Base-by-base conservation (phyloP, 768 basidiomycete genomes). In the Exidia glandulosa region DNA sequence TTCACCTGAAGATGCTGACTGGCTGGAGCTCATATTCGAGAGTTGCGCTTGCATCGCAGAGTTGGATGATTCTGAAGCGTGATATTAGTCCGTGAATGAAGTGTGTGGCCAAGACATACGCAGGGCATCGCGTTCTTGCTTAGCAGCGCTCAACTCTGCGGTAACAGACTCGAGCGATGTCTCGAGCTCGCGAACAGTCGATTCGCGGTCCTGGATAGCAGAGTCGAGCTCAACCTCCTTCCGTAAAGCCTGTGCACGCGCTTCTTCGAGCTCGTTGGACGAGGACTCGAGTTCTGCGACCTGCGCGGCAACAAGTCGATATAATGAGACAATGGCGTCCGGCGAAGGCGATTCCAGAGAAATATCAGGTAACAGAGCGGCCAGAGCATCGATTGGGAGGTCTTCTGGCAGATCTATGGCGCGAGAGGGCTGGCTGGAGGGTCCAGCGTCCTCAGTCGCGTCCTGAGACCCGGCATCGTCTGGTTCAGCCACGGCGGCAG, bases 201-300 rank as follows among this genome's bases (percentile, higher is more conserved):
- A 80, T 68, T 93, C 88, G 57, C 79, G 81, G 69, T 93, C 90
- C 65, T 90, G 87, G 34, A 90, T 70, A 5, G 88, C 84, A 72
- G 92, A 90, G 69, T 93, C 90, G 34, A 92, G 75, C 70, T 94
- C 90, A 2, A 93, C 76, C 59, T 91, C 89, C 69, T 86, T 87
- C 70, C 79, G 81, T 65, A 88, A 81, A 10, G 76, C 68, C 54
- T 84, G 83, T 2, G 88, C 88, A 47, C 77, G 82, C 60, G 79
- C 72, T 62, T 86, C 86, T 69, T 93, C 90, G 33, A 88, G 71
- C 61, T 89, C 85, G 57, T 81, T 75, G 56, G 81, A 78, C 2
- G 78, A 71, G 60, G 71, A 74, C 58, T 88, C 84, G 19, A 81
- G 68, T 59, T 83, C 82, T 1, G 74, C 67, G 5, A 76, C 76